A percentile compares a stretch with the other conserved stretches of the same genome.
Conservation (phyloP, 306 rosid genomes). For the Malus sieversii region DNA sequence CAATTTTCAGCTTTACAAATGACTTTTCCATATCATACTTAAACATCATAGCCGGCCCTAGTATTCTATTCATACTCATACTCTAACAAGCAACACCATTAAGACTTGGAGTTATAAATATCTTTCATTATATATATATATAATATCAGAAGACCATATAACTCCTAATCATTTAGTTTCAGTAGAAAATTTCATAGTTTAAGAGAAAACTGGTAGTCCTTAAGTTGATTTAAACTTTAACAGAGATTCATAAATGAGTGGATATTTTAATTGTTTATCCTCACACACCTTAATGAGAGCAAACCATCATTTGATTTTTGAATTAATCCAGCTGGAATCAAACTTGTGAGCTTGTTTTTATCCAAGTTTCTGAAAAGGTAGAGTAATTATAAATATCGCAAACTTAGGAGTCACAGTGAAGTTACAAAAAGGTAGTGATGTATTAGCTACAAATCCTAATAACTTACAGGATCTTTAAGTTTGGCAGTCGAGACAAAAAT, state of each 20-base stretch:
- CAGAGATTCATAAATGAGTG: background rate
- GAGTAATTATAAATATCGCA: background rate
- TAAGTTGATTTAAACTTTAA: background rate
- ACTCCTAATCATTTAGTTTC: background rate
- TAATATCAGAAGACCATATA: background rate
- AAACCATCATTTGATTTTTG: constrained; percentile 23
- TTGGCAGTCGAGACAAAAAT: constrained; percentile 9
- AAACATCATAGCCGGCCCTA: too few relatives aligned
- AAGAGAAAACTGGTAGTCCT: background rate
- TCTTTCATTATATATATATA: too few relatives aligned
- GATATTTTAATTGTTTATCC: background rate
- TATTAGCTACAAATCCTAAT: background rate
- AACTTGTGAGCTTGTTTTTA: constrained; percentile 29
- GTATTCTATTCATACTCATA: too few relatives aligned
- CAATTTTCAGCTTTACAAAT: too few relatives aligned
- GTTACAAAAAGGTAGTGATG: background rate
- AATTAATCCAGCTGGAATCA: constrained; percentile 28
- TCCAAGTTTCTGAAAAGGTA: constrained; percentile 41
- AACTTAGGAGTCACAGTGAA: background rate
- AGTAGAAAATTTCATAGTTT: background rate
- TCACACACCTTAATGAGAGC: constrained; percentile 38
- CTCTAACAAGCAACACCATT: background rate
- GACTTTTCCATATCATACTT: too few relatives aligned
- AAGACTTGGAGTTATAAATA: background rate
- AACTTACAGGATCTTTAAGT: constrained; percentile 19